Evolutionary conservation across 2,329 filamentous ascomycete species (phyloP).

Genomic region (Parascedosporium putredinis): DNA sequence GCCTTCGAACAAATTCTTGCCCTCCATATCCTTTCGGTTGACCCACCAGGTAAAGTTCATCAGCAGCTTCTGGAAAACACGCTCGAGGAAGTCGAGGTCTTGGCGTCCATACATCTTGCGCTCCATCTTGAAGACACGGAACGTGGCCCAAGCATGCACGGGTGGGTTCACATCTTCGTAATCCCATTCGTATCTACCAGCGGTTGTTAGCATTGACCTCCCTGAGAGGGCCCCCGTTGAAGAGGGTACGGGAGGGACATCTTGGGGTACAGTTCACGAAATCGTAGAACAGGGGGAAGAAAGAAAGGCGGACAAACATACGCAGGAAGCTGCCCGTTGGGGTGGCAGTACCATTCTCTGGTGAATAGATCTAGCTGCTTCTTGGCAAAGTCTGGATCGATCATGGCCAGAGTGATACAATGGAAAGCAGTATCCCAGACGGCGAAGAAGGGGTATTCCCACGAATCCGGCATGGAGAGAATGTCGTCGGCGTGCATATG

Average conservation of each 20-base stretch:
- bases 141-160: constrained; percentile 92
- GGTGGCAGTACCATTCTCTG: constrained; percentile 97
- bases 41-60: constrained; percentile 99
- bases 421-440: constrained; percentile 98
- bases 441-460: constrained; percentile 97
- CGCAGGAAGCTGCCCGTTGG: constrained; percentile 87
- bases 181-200: constrained; percentile 77
- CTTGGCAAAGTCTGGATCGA: constrained; percentile 95
- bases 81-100: constrained; percentile 89
- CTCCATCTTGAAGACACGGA: constrained; percentile 96
- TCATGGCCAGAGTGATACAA: constrained; percentile 91
- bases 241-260: background rate
- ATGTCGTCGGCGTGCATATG: constrained; percentile 94
- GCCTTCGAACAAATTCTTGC: constrained; percentile 95
- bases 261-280: background rate
- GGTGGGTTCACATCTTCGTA: constrained; percentile 96
- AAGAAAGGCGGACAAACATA: constrained; percentile 32
- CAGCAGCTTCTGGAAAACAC: constrained; percentile 90
- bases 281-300: background rate
- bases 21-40: constrained; percentile 86
- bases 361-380: constrained; percentile 95
- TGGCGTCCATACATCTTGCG: constrained; percentile 93
- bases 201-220: no score
- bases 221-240: no score
- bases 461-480: constrained; percentile 94